Evolutionary conservation across 805 yeast genomes (phyloP).

Genomic region (Ogataea nitratoaversa): DNA sequence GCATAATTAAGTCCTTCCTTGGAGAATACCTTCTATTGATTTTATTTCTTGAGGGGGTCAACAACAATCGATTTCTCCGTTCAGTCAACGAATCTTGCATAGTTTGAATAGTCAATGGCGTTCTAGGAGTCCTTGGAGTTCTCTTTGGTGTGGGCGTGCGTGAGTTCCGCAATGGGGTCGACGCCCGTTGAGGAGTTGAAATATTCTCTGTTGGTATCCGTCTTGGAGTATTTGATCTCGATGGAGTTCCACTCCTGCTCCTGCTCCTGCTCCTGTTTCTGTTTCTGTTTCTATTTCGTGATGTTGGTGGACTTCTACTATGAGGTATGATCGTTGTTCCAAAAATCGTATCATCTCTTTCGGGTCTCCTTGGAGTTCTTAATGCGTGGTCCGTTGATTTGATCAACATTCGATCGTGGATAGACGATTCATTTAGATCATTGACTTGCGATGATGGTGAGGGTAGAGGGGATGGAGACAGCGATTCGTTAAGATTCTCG

Average conservation of each 20-base stretch:
- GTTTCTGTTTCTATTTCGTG: too few relatives aligned
- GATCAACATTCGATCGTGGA: too few relatives aligned
- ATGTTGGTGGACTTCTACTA: neutral
- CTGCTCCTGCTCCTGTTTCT: neutral
- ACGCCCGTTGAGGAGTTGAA: too few relatives aligned
- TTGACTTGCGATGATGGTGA: too few relatives aligned
- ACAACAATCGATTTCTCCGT: conserved; percentile 23
- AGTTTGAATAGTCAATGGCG: conserved; percentile 30
- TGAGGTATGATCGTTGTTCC: neutral
- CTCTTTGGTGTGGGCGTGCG: conserved; percentile 11
- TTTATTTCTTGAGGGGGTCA: conserved; percentile 26
- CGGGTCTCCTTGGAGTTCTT: too few relatives aligned
- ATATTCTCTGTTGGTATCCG: neutral
- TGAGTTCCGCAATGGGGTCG: too few relatives aligned
- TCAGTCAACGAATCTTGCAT: conserved; percentile 30
- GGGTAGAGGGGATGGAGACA: neutral
- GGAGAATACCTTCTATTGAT: conserved; percentile 29
- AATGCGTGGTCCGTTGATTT: too few relatives aligned
- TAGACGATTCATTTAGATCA: too few relatives aligned
- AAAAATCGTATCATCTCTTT: too few relatives aligned
- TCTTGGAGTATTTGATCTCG: neutral
- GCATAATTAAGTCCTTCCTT: conserved; percentile 24
- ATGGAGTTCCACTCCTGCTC: neutral
- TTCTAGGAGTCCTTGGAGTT: conserved; percentile 28
- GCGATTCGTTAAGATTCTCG: neutral